Evolutionary conservation across 2,329 filamentous ascomycete species (phyloP).

Genomic region (Colletotrichum incanum): DNA sequence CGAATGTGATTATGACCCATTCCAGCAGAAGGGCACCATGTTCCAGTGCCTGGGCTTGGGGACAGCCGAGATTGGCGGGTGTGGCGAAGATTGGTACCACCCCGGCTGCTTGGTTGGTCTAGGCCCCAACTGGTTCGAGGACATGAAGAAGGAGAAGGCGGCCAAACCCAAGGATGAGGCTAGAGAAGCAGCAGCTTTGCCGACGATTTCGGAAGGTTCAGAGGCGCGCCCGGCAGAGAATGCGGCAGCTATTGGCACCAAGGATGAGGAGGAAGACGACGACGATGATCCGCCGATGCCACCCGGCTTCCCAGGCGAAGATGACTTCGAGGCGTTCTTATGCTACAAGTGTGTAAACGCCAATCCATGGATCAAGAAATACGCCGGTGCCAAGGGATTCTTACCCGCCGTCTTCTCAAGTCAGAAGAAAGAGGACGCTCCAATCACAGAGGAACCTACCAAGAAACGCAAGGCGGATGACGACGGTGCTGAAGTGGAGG

Average conservation of each 20-base stretch:
- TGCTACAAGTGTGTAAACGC: slow-evolving; percentile 95
- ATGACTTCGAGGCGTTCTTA: slow-evolving; percentile 90
- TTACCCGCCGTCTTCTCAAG: slow-evolving; percentile 77
- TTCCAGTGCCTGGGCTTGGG: slow-evolving; percentile 95
- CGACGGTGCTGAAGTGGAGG: slow-evolving; percentile 56
- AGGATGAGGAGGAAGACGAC: slow-evolving; percentile 54
- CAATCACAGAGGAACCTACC: slow-evolving; percentile 46
- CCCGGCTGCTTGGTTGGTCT: slow-evolving; percentile 91
- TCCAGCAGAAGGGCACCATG: slow-evolving; percentile 96
- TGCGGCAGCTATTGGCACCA: slow-evolving; percentile 31
- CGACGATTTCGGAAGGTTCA: slow-evolving; percentile 67
- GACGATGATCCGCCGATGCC: slow-evolving; percentile 80
- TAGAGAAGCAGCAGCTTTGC: slow-evolving; percentile 52
- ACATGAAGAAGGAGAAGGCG: slow-evolving; percentile 58
- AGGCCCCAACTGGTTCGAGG: slow-evolving; percentile 80
- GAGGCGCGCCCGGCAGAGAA: slow-evolving; percentile 52
- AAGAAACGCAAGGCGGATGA: slow-evolving; percentile 80
- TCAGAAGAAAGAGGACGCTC: slow-evolving; percentile 44
- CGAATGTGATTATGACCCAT: slow-evolving; percentile 87
- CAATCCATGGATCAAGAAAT: slow-evolving; percentile 92
- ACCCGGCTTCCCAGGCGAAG: slow-evolving; percentile 88
- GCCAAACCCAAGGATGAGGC: slow-evolving; percentile 43
- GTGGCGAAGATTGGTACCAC: slow-evolving; percentile 98
- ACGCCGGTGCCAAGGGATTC: slow-evolving; percentile 86
- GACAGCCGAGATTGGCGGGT: slow-evolving; percentile 84